Conservation (phyloP, 192 early-diverging fungal species). For the Lunasporangiospora selenospora region DNA sequence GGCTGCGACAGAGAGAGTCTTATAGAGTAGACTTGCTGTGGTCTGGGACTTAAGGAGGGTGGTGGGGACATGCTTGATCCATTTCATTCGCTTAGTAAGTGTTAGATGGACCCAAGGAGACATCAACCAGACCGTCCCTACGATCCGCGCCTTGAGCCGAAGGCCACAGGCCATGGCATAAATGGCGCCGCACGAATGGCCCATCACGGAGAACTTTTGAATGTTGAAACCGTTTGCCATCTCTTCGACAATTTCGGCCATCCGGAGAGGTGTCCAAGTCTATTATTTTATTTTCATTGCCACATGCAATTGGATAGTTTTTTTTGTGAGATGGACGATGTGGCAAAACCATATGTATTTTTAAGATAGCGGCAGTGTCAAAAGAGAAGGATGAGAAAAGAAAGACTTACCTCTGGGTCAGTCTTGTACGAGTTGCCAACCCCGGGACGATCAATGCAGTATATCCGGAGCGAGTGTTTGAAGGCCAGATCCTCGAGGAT, state of each 20-base stretch:
- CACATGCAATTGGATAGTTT: not conserved
- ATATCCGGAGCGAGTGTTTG: constrained; percentile 49
- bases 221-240: constrained; percentile 51
- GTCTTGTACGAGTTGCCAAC: constrained; percentile 46
- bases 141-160: constrained; percentile 37
- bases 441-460: constrained; percentile 52
- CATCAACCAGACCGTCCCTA: constrained; percentile 51
- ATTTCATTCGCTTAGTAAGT: constrained; percentile 49
- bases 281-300: constrained; percentile 1
- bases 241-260: constrained; percentile 47
- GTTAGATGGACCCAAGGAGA: constrained; percentile 52
- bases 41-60: constrained; percentile 40
- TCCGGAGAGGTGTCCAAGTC: constrained; percentile 45
- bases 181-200: constrained; percentile 50
- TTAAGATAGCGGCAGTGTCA: not conserved
- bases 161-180: constrained; percentile 53
- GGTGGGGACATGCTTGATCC: constrained; percentile 50
- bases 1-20: constrained; percentile 41
- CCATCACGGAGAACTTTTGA: constrained; percentile 53
- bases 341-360: not conserved
- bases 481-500: constrained; percentile 52
- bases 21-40: constrained; percentile 45
- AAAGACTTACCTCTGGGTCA: constrained; percentile 36
- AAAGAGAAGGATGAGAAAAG: not conserved
- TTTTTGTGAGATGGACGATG: not conserved